Percentiles rank a stretch among this genome's conserved stretches.
phyloP scores from a whole-genome alignment of 1,139 yeast genomes.

The Yamadazyma diospyri region DNA sequence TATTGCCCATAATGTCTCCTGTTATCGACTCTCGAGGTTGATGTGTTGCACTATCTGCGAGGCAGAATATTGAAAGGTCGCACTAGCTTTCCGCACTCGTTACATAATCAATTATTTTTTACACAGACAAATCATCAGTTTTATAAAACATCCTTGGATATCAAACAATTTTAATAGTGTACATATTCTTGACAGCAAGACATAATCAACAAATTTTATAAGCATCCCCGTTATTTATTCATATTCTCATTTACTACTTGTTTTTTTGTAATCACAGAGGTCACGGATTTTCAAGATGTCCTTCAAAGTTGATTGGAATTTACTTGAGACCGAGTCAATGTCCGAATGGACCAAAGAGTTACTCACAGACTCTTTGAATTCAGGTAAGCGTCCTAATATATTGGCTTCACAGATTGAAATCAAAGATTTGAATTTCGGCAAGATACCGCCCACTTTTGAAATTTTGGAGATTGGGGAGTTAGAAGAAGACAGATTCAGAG shows the following conservation, averaged over 20 bases:
- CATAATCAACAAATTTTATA: too few relatives aligned
- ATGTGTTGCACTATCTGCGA: too few relatives aligned
- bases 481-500: conserved; percentile 75
- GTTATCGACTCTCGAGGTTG: too few relatives aligned
- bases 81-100: conserved; percentile 1
- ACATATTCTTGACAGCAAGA: too few relatives aligned
- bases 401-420: conserved; percentile 72
- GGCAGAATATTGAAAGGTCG: too few relatives aligned
- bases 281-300: too few relatives aligned
- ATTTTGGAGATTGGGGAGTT: conserved; percentile 84
- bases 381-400: conserved; percentile 71
- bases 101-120: not conserved
- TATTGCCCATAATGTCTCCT: too few relatives aligned
- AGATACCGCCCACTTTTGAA: conserved; percentile 74
- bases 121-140: conserved; percentile 1
- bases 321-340: conserved; percentile 68
- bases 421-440: conserved; percentile 74
- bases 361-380: conserved; percentile 73
- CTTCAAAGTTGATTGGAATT: conserved; percentile 75
- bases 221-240: too few relatives aligned
- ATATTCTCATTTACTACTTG: too few relatives aligned
- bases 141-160: too few relatives aligned
- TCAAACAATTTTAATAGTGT: too few relatives aligned
- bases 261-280: too few relatives aligned
- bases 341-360: conserved; percentile 65